Conservation (phyloP, 164 flowering plant species). For the Vitis rupestris region DNA sequence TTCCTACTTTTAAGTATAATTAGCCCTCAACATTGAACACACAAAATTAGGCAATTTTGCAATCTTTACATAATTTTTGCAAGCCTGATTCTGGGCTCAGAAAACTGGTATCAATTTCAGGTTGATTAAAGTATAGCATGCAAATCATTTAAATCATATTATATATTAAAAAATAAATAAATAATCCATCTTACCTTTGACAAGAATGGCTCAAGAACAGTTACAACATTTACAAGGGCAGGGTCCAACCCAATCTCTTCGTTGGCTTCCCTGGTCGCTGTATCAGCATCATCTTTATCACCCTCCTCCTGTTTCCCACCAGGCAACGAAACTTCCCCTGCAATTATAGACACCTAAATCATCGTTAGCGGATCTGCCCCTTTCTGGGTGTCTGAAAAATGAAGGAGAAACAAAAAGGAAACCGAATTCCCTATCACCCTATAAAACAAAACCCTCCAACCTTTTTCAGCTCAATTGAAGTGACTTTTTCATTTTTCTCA, state of each 20-base stretch:
- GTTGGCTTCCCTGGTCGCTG: slow-evolving; percentile 86
- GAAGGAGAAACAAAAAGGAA: no score
- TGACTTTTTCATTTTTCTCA: no score
- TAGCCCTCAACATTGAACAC: no score
- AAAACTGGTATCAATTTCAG: background rate
- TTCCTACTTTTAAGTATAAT: no score
- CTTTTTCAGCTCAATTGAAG: background rate
- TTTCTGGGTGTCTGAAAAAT: background rate
- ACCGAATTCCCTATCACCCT: background rate
- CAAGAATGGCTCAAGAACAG: slow-evolving; percentile 75
- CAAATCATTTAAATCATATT: background rate
- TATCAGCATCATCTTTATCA: slow-evolving; percentile 65
- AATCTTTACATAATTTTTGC: background rate
- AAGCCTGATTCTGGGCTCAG: background rate
- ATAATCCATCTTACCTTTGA: slow-evolving; percentile 58
- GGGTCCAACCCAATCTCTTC: slow-evolving; percentile 97
- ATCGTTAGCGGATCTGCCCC: background rate
- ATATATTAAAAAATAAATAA: background rate
- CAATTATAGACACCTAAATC: slow-evolving; percentile 7
- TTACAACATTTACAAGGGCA: slow-evolving; percentile 70
- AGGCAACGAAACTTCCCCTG: slow-evolving; percentile 95
- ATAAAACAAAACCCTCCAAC: background rate
- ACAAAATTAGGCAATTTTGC: no score
- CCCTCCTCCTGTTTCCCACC: slow-evolving; percentile 88
- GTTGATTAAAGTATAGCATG: background rate